Evolutionary conservation across 352 stramenopile genomes (phyloP), one percentile per base, ranked within the genome.

Genomic region (Pythium utonaiense): DNA sequence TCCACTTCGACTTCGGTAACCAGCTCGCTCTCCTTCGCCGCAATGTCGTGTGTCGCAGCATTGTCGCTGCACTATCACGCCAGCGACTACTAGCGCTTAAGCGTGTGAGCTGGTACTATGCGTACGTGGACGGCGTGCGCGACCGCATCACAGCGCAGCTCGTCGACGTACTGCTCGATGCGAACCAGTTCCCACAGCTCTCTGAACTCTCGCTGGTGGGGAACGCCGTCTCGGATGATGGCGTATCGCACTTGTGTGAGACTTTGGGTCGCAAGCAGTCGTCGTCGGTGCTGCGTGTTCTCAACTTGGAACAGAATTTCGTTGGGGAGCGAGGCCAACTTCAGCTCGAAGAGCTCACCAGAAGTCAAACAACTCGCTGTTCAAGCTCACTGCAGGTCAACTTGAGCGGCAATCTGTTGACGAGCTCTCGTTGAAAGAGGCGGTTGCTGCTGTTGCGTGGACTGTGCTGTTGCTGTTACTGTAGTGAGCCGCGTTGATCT

Each of bases 271-370:
- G 17, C 19, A 6, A 4, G n/a, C 34, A 31, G 24, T 17, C 24
- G 9, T 31, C 48, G 8, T 45, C 13, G 14, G 7, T 30, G 17
- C 14, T 67, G 22, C 21, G 42, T 17, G 21, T 62, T 36, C 48
- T 76, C n/a, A 56, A 73, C 33, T 44, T 76, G 17, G 61, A 73
- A 40, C 52, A 69, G 22, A 76, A 76, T 25, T 76, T 76, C 30
- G 56, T 76, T 6, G 69, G 69, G 22, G 69, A 76, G 55, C 60
- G 62, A 7, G 69, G 69, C n/a, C 41, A 52, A 22, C 9, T 40
- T 19, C 36, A 49, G 42, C 52, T 70, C 9, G 62, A 64, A 38
- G 56, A 36, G 21, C 41, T 70, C 19, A 14, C 42, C 10, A 48
- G 19, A 5, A 47, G 36, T 21, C 36, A 22, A 21, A 3, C 6